Percentiles rank a stretch among this genome's conserved stretches.
These are phyloP conservation scores for Pseudogymnoascus sp. DNA, from an alignment of 2,329 filamentous ascomycete genomes.

Conservation along the genomic window DNA sequence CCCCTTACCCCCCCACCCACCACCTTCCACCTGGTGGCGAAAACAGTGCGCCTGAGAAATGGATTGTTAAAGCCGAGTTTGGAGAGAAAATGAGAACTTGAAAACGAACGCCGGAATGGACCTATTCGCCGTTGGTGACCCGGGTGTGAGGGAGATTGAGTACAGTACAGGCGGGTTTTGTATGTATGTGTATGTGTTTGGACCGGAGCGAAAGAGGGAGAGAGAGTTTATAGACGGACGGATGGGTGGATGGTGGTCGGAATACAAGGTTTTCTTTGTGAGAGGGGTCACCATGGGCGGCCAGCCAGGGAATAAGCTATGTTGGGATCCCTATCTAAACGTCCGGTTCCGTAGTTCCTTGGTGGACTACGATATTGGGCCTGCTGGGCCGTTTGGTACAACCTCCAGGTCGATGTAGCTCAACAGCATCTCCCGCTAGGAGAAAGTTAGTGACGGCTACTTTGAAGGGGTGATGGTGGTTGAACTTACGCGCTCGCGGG, in stretches of 20 bases:
- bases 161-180: neutral
- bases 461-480: neutral
- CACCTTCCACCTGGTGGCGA: neutral
- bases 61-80: neutral
- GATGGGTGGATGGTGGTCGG: neutral
- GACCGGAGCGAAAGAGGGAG: neutral
- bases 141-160: neutral
- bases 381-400: conserved; percentile 17
- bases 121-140: neutral
- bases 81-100: neutral
- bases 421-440: conserved; percentile 51
- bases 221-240: neutral
- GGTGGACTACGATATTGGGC: conserved; percentile 14
- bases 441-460: neutral
- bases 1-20: neutral
- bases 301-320: neutral
- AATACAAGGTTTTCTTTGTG: neutral
- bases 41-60: neutral
- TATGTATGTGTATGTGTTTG: neutral
- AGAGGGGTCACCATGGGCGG: neutral
- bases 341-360: neutral
- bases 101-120: neutral
- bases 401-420: conserved; percentile 56
- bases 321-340: neutral
- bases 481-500: conserved; percentile 51